A percentile compares a stretch with the other conserved stretches of the same genome.
phyloP scores from a whole-genome alignment of 192 early-diverging fungal species.

The Coemansia sp. region DNA sequence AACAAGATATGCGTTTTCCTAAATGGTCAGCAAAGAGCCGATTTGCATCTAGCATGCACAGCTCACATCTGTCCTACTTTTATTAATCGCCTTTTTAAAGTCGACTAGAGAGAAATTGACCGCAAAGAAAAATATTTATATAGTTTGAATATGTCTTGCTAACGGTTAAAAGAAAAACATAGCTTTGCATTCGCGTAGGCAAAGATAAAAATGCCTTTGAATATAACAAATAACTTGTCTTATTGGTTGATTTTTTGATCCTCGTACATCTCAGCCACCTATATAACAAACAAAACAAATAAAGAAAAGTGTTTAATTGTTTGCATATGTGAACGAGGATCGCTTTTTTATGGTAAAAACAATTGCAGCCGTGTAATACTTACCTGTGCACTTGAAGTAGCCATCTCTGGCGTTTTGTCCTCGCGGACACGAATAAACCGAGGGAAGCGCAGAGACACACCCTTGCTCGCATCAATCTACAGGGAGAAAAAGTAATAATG shows the following conservation, averaged over 20 bases:
- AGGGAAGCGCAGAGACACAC: conserved; percentile 96
- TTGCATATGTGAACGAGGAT: neutral
- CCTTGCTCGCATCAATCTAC: conserved; percentile 77
- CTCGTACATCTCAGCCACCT: conserved; percentile 61
- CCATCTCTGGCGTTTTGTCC: conserved; percentile 92
- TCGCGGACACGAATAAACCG: conserved; percentile 93
- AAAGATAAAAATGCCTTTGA: neutral
- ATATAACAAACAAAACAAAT: conserved; percentile 11
- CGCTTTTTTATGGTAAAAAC: neutral
- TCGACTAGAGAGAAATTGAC: neutral
- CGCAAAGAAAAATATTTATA: neutral
- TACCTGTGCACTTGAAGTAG: conserved; percentile 86
- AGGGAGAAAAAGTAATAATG: conserved; percentile 7
- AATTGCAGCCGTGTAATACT: conserved; percentile 18
- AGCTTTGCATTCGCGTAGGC: neutral
- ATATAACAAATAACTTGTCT: neutral
- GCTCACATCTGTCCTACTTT: neutral
- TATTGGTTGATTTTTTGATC: conserved; percentile 55
- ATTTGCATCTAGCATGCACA: neutral
- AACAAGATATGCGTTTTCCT: neutral
- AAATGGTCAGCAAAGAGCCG: neutral
- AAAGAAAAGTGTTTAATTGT: conserved; percentile 1
- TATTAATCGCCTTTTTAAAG: neutral
- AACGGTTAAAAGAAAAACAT: neutral
- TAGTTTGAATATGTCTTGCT: neutral